Conservation (phyloP, 2,329 filamentous ascomycete genomes). For the Intubia oerlemansii region DNA sequence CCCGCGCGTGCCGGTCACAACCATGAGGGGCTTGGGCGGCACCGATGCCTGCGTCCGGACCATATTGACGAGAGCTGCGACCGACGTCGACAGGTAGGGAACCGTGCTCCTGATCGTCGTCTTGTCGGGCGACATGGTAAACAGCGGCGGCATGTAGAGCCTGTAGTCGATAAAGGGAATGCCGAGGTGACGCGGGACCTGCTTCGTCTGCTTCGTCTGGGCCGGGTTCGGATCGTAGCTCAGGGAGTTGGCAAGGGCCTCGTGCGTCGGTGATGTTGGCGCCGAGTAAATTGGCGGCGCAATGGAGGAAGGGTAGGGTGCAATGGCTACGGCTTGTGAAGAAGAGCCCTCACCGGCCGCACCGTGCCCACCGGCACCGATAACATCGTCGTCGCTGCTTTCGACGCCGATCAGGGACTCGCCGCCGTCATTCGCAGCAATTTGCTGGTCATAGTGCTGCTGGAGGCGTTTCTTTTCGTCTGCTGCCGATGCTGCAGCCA, state of each 20-base stretch:
- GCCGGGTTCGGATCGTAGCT: constrained; percentile 2
- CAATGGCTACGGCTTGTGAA: background rate
- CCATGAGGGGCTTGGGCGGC: constrained; percentile 31
- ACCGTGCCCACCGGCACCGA: background rate
- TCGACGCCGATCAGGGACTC: constrained; percentile 1
- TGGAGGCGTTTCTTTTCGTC: background rate
- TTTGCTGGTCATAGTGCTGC: background rate
- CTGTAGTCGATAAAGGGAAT: constrained; percentile 27
- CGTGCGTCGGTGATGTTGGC: constrained; percentile 8
- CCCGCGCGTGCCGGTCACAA: constrained; percentile 24
- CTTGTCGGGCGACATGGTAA: constrained; percentile 26
- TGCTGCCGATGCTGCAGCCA: no score
- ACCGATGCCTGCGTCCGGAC: constrained; percentile 26
- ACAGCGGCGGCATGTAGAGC: constrained; percentile 29
- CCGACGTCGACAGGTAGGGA: constrained; percentile 25
- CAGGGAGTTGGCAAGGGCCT: constrained; percentile 7
- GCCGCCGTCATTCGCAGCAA: background rate
- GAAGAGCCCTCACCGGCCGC: background rate
- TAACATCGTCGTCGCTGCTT: constrained; percentile 1
- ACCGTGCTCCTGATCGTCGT: constrained; percentile 25
- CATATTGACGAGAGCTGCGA: constrained; percentile 21
- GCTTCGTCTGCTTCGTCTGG: constrained; percentile 5
- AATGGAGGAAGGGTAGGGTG: no score
- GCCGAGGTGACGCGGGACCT: constrained; percentile 20
- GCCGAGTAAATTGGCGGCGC: constrained; percentile 15